These are phyloP conservation scores for Curvularia sp. DNA, from an alignment of 2,329 filamentous ascomycete genomes.

Conservation along the genomic window DNA sequence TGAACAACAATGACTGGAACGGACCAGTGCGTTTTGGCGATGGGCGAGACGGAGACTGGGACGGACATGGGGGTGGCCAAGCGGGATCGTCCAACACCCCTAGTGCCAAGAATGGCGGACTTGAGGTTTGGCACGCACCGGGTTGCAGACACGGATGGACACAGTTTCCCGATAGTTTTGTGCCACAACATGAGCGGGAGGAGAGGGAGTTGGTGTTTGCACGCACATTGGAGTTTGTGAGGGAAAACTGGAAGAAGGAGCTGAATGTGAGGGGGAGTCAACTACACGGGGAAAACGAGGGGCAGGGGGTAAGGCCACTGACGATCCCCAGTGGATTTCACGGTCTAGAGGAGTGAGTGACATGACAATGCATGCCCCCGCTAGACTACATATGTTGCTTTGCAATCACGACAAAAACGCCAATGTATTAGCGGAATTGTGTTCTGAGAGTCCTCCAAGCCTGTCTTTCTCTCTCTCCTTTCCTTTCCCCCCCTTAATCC, in stretches of 20 bases:
- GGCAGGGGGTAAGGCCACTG: constrained; percentile 29
- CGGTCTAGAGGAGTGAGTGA: constrained; percentile 9
- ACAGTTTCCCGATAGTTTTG: constrained; percentile 51
- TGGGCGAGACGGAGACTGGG: constrained; percentile 42
- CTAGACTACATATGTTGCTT: no score
- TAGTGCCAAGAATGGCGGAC: constrained; percentile 38
- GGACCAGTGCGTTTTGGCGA: constrained; percentile 47
- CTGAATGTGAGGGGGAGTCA: constrained; percentile 24
- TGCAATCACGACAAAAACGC: no score
- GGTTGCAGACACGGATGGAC: constrained; percentile 53
- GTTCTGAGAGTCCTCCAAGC: no score
- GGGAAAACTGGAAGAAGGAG: constrained; percentile 45
- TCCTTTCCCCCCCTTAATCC: no score
- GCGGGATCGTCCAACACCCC: constrained; percentile 22
- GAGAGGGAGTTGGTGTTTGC: constrained; percentile 49
- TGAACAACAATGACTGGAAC: constrained; percentile 45
- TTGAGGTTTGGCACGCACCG: constrained; percentile 52
- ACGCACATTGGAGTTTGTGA: constrained; percentile 48
- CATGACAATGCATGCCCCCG: no score
- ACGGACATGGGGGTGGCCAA: constrained; percentile 32
- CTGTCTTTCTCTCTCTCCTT: no score
- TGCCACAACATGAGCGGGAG: constrained; percentile 49
- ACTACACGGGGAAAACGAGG: constrained; percentile 19
- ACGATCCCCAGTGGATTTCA: constrained; percentile 26
- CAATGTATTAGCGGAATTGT: no score